phyloP scores from a whole-genome alignment of 2,329 filamentous ascomycete genomes.

The Calonectria honghensis region DNA sequence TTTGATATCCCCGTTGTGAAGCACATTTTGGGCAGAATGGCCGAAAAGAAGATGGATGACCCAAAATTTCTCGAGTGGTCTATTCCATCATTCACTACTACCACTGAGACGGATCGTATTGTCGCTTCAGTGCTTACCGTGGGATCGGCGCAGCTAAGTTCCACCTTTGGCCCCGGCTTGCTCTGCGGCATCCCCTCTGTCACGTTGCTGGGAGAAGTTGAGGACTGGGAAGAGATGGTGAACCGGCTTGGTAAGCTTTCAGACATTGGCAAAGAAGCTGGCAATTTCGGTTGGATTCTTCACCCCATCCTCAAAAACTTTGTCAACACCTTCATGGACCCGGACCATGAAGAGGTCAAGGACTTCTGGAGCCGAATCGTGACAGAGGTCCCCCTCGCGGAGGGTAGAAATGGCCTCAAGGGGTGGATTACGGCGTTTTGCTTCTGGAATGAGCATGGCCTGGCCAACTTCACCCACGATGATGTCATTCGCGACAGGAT shows the following conservation, averaged over 20 bases:
- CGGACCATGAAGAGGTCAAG: slow-evolving; percentile 49
- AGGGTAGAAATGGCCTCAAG: neutral
- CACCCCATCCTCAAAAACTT: slow-evolving; percentile 62
- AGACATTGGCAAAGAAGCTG: slow-evolving; percentile 60
- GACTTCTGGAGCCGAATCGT: slow-evolving; percentile 62
- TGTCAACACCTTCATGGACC: slow-evolving; percentile 60
- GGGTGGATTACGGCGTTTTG: slow-evolving; percentile 48
- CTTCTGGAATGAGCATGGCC: slow-evolving; percentile 39
- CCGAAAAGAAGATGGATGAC: slow-evolving; percentile 65
- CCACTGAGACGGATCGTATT: slow-evolving; percentile 64
- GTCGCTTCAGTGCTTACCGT: slow-evolving; percentile 70
- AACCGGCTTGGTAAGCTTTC: slow-evolving; percentile 60
- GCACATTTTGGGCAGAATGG: slow-evolving; percentile 44
- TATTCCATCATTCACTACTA: slow-evolving; percentile 71
- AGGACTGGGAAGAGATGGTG: slow-evolving; percentile 65
- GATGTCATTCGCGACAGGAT: slow-evolving; percentile 3
- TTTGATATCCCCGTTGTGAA: slow-evolving; percentile 2
- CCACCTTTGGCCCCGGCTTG: neutral
- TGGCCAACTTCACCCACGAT: neutral
- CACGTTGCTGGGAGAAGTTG: slow-evolving; percentile 67
- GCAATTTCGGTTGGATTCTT: slow-evolving; percentile 59
- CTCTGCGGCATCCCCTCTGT: slow-evolving; percentile 73
- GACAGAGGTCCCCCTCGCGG: neutral
- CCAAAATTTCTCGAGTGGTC: slow-evolving; percentile 66
- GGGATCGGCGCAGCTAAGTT: slow-evolving; percentile 70